Base-by-base conservation (phyloP, 192 early-diverging fungal species). In the Chytriomyces sp. region DNA sequence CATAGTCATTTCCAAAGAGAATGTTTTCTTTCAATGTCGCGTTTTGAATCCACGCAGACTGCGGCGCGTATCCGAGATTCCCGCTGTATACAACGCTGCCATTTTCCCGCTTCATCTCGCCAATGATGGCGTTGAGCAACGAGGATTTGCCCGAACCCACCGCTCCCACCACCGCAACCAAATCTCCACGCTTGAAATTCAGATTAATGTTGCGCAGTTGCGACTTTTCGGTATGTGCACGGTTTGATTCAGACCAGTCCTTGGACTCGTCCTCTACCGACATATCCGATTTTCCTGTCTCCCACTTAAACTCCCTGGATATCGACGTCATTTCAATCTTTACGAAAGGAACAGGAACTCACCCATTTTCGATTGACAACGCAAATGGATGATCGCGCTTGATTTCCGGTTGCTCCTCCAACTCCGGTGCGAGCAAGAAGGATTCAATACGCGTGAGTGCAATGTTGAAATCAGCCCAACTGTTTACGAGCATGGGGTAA, bases 41-140 rank as follows among this genome's bases (percentile, higher is more conserved):
- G 93, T 90, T 10, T 83, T 91, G 91, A 49, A 98, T 93, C 94
- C 94, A 98, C 1, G 94, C 87, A 30, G 85, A 81, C 77, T 95
- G 95, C 36, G 91, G 85, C 19, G 85, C 82, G 70, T 94, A 95
- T n/a, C 89, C 90, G 19, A 96, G 79, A 6, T 70, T 83, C 4
- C 92, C 91, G 12, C 81, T 77, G 8, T 90, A 81, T 0, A 77
- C 57, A 0, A 93, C 86, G 4, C 3, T 57, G 8, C 93, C 93
- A 19, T 58, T 52, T 0, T 75, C 66, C 67, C 85, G 84, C 60
- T 82, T 86, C 79, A 93, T 89, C 59, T 94, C 94, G 19, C 94
- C 92, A 14, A 93, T 84, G 63, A 98, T 82, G 22, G 92, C 88
- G 66, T 86, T 85, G 0, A 98, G 78, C 28, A 98, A 77, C 2